Percentiles rank a stretch among this genome's conserved stretches.
Conservation (phyloP, 805 yeast species). For the Saturnispora zaruensis region DNA sequence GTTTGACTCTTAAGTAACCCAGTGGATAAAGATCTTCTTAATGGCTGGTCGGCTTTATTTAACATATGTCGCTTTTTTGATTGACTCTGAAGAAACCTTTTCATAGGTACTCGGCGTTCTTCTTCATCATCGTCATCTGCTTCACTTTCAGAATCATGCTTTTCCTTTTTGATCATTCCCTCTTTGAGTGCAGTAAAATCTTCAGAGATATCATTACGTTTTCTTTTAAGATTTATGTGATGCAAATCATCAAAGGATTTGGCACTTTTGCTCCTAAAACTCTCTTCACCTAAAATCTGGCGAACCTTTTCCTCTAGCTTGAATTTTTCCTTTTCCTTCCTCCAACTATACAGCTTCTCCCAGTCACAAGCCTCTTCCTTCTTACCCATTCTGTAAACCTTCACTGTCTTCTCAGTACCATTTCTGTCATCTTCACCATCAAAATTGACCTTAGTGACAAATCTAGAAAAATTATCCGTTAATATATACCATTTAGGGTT, state of each 20-base stretch:
- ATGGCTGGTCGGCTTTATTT: slow-evolving; percentile 18
- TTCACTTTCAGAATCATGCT: not conserved
- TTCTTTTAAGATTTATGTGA: not conserved
- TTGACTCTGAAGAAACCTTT: slow-evolving; percentile 16
- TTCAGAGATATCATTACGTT: not conserved
- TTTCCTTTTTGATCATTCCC: not conserved
- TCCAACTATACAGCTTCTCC: slow-evolving; percentile 13
- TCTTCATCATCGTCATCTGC: slow-evolving; percentile 9
- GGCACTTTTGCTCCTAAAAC: not conserved
- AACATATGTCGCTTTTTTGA: not conserved
- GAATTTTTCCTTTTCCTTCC: slow-evolving; percentile 5
- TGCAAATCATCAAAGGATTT: slow-evolving; percentile 1
- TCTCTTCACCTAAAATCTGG: not conserved
- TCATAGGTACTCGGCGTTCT: slow-evolving; percentile 21
- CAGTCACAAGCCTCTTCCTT: slow-evolving; percentile 16
- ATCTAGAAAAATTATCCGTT: slow-evolving; percentile 27
- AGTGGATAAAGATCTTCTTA: slow-evolving; percentile 12
- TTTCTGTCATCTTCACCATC: slow-evolving; percentile 14
- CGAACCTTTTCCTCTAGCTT: slow-evolving; percentile 8
- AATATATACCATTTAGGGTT: slow-evolving; percentile 33
- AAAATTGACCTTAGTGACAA: slow-evolving; percentile 27
- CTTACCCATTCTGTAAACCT: slow-evolving; percentile 12
- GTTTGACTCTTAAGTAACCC: not conserved
- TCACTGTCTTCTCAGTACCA: slow-evolving; percentile 8
- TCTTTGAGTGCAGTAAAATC: not conserved